phyloP scores from a whole-genome alignment of 108 stramenopile species.

The Pelagomonas calceolata region DNA sequence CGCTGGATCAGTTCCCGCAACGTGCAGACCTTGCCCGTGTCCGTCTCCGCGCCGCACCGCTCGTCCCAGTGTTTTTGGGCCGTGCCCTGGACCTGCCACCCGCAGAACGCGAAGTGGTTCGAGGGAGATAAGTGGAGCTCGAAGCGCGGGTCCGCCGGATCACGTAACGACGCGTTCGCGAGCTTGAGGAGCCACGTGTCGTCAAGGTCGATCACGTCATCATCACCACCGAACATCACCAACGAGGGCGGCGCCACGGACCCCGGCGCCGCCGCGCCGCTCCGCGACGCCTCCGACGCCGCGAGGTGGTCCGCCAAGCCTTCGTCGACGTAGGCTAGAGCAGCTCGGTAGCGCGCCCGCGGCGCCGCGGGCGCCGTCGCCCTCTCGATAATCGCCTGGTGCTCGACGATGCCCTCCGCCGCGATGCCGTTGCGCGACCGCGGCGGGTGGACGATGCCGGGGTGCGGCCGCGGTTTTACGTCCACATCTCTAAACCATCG shows the following conservation, averaged over 20 bases:
- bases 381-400: background rate
- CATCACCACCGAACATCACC: background rate
- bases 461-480: background rate
- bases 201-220: background rate
- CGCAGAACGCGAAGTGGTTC: background rate
- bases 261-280: background rate
- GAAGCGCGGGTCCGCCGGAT: background rate
- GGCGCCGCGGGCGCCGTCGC: background rate
- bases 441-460: background rate
- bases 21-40: background rate
- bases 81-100: background rate
- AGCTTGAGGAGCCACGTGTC: background rate
- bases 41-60: background rate
- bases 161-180: background rate
- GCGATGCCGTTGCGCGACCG: too few species aligned
- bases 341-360: background rate
- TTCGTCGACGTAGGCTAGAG: background rate
- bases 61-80: background rate
- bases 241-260: background rate
- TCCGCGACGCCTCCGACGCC: background rate
- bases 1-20: background rate
- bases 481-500: background rate
- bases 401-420: background rate
- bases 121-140: too few species aligned
- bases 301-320: background rate